Base-by-base conservation (phyloP, 2,329 filamentous ascomycete species). In the Pyricularia pennisetigena region DNA sequence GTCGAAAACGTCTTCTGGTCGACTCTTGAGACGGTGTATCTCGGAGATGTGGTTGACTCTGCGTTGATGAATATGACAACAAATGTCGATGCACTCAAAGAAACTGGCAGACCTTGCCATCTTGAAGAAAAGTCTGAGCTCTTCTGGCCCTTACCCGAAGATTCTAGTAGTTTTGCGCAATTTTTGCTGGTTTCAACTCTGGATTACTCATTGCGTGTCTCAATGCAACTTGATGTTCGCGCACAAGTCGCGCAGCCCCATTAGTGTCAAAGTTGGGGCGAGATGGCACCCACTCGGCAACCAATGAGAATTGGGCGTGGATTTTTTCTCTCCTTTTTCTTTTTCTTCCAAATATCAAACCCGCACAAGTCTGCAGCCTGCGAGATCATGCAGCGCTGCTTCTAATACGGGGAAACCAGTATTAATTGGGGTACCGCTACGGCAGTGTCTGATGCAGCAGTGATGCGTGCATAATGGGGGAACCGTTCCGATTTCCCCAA, bases 181-280 rank as follows among this genome's bases (percentile, higher is more conserved):
- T 4, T 61, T 61, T 61, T 26, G 57, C 57, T 23, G 57, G 57
- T 61, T 61, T 61, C 57, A 61, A 61, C n/a, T 23, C 23, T 24
- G n/a, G 57, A 61, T 61, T 61, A 61, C 57, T 61, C n/a, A 61
- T 26, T 61, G 23, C 57, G n/a, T 24, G 23, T 24, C 57, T 61
- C 57, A 61, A 61, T 41, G 32, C 7, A 49, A 49, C 30, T 66
- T 32, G n/a, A n/a, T n/a, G 64, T 66, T 66, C 64, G 41, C 64
- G 64, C 64, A 66, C 64, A 66, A 66, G 64, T 66, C 64, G 64
- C 64, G 64, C 64, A 66, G 35, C 35, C 64, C 64, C 64, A 49
- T 66, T 28, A n/a, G 29, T 61, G 57, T 26, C 24, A 12, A 24
- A 61, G 57, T 24, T 61, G 57, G 57, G 57, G 57, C 57, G 57